Evolutionary conservation across 2,329 filamentous ascomycete species (phyloP), one percentile per base, ranked within the genome.

Genomic region (Thielaviopsis populi): DNA sequence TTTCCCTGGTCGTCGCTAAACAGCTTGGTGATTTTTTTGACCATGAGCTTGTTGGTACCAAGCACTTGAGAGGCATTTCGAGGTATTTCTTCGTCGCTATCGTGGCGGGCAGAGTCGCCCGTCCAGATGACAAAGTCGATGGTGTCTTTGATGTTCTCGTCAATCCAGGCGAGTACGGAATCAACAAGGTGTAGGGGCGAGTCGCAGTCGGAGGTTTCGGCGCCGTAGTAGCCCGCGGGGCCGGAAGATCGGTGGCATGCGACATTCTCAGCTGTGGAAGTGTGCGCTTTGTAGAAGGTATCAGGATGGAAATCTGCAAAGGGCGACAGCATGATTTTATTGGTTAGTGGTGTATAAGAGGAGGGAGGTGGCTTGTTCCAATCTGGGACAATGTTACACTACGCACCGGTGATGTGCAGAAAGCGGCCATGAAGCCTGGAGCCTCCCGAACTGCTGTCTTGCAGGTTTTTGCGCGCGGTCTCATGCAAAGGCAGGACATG

Each of bases 81-180:
- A 13, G 92, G 92, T 41, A 88, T 79, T 59, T 81, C 75, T 72
- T 92, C 88, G 72, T 96, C 91, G 73, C 87, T 92, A 74, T 96
- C 91, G 74, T 96, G 91, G 68, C 91, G 83, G 22, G 88, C 89
- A 40, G 87, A 92, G 73, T 96, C 91, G 68, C 91, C 91, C 1
- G 91, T 96, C 91, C 91, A 96, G 59, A 96, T 78, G 60, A 96
- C 85, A 72, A 96, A 96, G 73, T 96, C 91, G 68, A 96, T 81
- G 2, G 85, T 75, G 71, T 91, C 87, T 71, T 82, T 86, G 65
- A 96, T 71, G 70, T 95, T 86, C 53, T 84, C 80, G 54, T 83
- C 79, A 61, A 99, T 87, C 92, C 92, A 99, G 70, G 85, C 80
- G 71, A 97, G 89, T 0, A 92, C 97, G 69, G 89, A 87, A 73